A percentile compares a stretch with the other conserved stretches of the same genome.
These are phyloP conservation scores for Picea glauca DNA, from an alignment of 75 land plant genomes.

Conservation along the genomic window DNA sequence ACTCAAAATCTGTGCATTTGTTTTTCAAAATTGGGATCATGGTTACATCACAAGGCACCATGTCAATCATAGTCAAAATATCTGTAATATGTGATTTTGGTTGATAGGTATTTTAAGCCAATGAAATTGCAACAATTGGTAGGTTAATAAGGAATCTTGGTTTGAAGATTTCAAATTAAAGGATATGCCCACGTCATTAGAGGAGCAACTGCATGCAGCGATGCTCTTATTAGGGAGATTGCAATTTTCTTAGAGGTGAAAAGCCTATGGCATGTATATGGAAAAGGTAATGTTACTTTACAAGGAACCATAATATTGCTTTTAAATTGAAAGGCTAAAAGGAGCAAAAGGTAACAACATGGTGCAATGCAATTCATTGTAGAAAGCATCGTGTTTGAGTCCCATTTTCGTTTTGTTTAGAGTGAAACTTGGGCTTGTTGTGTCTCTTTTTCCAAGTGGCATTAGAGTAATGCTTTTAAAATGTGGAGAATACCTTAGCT, in stretches of 20 bases:
- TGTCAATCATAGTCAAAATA: not conserved
- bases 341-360: not conserved
- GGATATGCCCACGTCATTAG: not conserved
- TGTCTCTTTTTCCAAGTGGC: not conserved
- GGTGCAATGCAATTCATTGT: not conserved
- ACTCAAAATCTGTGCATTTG: not conserved
- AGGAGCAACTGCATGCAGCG: not conserved
- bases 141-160: not conserved
- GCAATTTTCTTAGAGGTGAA: not conserved
- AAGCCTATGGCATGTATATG: not conserved
- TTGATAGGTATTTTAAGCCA: not conserved
- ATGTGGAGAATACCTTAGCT: not conserved
- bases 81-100: not conserved
- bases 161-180: not conserved
- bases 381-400: not conserved
- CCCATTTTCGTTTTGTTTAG: not conserved
- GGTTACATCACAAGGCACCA: not conserved
- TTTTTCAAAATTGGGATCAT: not conserved
- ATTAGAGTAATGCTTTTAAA: not conserved
- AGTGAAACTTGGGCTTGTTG: not conserved
- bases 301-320: not conserved
- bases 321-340: not conserved
- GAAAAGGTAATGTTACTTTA: not conserved
- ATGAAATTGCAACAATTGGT: not conserved
- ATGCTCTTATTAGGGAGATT: not conserved